Percentiles rank a stretch among this genome's conserved stretches.
These are phyloP conservation scores for Cutaneotrichosporon arboriforme DNA, from an alignment of 1,284 basidiomycete species.

Conservation along the genomic window DNA sequence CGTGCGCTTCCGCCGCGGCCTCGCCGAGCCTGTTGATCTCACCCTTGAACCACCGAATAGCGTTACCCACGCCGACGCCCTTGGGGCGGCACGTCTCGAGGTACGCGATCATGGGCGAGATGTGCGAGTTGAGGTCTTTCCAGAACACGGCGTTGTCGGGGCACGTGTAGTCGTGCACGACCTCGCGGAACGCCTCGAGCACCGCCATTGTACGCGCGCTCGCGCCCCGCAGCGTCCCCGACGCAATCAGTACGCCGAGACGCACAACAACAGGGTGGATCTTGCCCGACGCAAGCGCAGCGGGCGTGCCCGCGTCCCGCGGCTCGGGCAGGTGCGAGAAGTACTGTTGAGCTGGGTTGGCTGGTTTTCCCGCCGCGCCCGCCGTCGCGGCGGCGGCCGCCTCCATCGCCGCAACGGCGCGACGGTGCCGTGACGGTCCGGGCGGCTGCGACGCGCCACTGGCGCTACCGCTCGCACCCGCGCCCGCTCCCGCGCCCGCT, in stretches of 20 bases:
- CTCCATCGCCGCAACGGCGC: slow-evolving; percentile 9
- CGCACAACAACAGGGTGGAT: slow-evolving; percentile 45
- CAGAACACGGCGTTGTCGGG: slow-evolving; percentile 44
- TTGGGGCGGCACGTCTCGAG: slow-evolving; percentile 47
- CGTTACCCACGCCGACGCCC: slow-evolving; percentile 48
- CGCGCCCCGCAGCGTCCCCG: slow-evolving; percentile 44
- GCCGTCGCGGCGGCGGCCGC: slow-evolving; percentile 18
- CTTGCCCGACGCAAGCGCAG: slow-evolving; percentile 30
- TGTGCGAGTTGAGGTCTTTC: slow-evolving; percentile 43
- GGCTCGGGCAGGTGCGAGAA: slow-evolving; percentile 64
- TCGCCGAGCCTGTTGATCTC: slow-evolving; percentile 91
- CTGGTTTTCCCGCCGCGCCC: slow-evolving; percentile 16
- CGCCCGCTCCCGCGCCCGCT: not conserved
- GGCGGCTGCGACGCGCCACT: not conserved
- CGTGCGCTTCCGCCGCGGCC: slow-evolving; percentile 60
- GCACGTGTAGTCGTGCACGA: slow-evolving; percentile 44
- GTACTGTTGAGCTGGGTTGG: slow-evolving; percentile 23
- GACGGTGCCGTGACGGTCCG: slow-evolving; percentile 15
- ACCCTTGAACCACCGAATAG: slow-evolving; percentile 72
- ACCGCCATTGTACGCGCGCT: slow-evolving; percentile 51
- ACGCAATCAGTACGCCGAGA: slow-evolving; percentile 42
- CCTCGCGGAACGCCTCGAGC: slow-evolving; percentile 51
- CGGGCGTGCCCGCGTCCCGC: slow-evolving; percentile 28
- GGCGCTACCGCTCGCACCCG: no score
- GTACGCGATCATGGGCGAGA: slow-evolving; percentile 49